Base-by-base conservation (phyloP, 768 basidiomycete species). In the Pisolithus microcarpus region DNA sequence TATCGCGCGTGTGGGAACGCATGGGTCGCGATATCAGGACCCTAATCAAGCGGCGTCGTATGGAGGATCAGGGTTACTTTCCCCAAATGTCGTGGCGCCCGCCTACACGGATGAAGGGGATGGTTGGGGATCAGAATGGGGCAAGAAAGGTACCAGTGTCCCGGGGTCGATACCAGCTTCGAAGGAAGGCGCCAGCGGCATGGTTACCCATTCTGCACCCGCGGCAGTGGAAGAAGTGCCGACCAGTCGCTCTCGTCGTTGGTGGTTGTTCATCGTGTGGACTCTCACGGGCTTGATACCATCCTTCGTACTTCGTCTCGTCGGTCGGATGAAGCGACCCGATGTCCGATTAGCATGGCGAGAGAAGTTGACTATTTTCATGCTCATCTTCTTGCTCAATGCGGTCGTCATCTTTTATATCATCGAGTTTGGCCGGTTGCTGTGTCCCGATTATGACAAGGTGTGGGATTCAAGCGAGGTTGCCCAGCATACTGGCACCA, bases 311-410 rank as follows among this genome's bases (percentile, higher is more conserved):
- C 75, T 94, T 24, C 72, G 67, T 39, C 69, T 71, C 36, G 31
- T 95, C 16, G 91, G 92, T 1, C 77, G 89, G 18, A 94, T 97
- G 92, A 95, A 94, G 62, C 87, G 93, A 4, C 90, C 91, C 1
- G 93, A 97, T 63, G 71, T 97, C 9, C 85, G 87, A 23, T 75
- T 95, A 19, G 93, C 93, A 0, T 97, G 93, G 93, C 74, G 92
- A 52, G 93, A 97, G 65, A 97, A 96, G 67, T 64, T 94, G 21
- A 82, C 93, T 0, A 93, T 96, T 54, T 93, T 81, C 71, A 73
- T 81, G 64, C 76, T 96, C 58, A 93, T 97, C 60, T 72, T 89
- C 58, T 65, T 87, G 50, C 68, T 87, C 57, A 94, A 94, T 70
- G 81, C 61, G 4, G 61, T 78, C 53, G 79, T 95, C 66, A 75